Conservation (phyloP, 2,329 filamentous ascomycete genomes). For the Claviceps citrina region DNA sequence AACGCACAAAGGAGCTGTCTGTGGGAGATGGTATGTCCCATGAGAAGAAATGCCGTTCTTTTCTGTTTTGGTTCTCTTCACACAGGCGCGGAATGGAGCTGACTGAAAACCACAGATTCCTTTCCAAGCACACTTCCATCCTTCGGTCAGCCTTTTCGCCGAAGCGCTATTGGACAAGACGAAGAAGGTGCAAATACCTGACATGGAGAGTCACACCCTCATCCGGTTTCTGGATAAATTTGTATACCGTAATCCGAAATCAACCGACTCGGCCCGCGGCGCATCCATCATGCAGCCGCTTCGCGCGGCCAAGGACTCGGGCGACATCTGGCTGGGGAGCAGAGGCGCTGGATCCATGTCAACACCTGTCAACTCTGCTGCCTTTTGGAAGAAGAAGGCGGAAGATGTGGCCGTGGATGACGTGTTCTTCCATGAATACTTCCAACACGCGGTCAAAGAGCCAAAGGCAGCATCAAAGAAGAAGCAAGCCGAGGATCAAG, state of each 20-base stretch:
- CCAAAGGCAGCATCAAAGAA: constrained; percentile 37
- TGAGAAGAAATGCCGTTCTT: neutral
- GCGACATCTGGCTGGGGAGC: constrained; percentile 40
- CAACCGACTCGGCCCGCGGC: constrained; percentile 51
- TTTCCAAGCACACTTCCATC: constrained; percentile 61
- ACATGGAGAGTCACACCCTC: constrained; percentile 76
- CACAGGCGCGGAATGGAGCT: neutral
- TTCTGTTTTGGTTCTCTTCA: neutral
- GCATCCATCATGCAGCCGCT: constrained; percentile 95
- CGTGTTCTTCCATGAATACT: constrained; percentile 97
- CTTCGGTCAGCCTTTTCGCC: constrained; percentile 77
- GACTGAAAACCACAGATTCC: constrained; percentile 16
- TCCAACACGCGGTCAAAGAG: constrained; percentile 55
- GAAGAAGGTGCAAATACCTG: constrained; percentile 70
- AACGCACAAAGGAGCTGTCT: constrained; percentile 86
- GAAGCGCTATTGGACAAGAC: constrained; percentile 52
- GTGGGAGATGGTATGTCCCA: constrained; percentile 62
- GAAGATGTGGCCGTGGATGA: constrained; percentile 81
- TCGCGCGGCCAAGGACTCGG: constrained; percentile 32
- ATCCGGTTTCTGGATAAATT: constrained; percentile 96
- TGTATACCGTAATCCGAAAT: constrained; percentile 89
- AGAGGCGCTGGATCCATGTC: constrained; percentile 25
- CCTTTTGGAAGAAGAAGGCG: constrained; percentile 84
- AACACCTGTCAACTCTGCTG: constrained; percentile 58
- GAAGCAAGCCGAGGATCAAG: constrained; percentile 30